These are phyloP conservation scores for Stromatinia cepivora DNA, from an alignment of 2,329 filamentous ascomycete genomes.

Conservation along the genomic window DNA sequence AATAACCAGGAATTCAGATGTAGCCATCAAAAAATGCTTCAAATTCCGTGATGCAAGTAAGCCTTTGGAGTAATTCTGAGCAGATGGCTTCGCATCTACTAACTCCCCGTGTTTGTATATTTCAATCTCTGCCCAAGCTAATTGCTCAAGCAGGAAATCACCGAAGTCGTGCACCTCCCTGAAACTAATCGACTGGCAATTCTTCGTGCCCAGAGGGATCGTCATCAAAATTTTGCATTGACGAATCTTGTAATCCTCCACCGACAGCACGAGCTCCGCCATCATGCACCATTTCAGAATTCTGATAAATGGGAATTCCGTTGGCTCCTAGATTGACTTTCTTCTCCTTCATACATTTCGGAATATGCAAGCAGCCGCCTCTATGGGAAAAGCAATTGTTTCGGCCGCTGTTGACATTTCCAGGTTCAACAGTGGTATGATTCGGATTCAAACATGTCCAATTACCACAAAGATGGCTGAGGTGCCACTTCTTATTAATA, in stretches of 20 bases:
- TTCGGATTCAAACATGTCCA: slow-evolving; percentile 40
- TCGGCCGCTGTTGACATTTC: slow-evolving; percentile 32
- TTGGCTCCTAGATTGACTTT: slow-evolving; percentile 33
- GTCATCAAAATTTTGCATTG: not conserved
- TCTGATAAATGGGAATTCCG: slow-evolving; percentile 18
- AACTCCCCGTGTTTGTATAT: not conserved
- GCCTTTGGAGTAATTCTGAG: not conserved
- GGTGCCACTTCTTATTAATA: slow-evolving; percentile 37
- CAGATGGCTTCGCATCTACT: not conserved
- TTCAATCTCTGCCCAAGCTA: not conserved
- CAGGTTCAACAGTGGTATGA: slow-evolving; percentile 38
- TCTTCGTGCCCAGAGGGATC: not conserved
- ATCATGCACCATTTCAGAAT: not conserved
- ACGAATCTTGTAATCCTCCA: not conserved
- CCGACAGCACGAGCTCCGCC: not conserved
- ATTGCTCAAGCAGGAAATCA: not conserved
- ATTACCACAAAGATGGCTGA: slow-evolving; percentile 41
- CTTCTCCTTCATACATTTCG: slow-evolving; percentile 35
- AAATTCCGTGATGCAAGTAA: not conserved
- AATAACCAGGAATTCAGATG: not conserved
- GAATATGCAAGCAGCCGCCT: slow-evolving; percentile 33
- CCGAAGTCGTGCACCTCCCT: not conserved
- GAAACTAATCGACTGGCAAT: not conserved
- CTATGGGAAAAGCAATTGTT: slow-evolving; percentile 38
- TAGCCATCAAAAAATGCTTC: not conserved